Evolutionary conservation across 2,329 filamentous ascomycete species (phyloP).

Genomic region (Colletotrichum tropicicola): DNA sequence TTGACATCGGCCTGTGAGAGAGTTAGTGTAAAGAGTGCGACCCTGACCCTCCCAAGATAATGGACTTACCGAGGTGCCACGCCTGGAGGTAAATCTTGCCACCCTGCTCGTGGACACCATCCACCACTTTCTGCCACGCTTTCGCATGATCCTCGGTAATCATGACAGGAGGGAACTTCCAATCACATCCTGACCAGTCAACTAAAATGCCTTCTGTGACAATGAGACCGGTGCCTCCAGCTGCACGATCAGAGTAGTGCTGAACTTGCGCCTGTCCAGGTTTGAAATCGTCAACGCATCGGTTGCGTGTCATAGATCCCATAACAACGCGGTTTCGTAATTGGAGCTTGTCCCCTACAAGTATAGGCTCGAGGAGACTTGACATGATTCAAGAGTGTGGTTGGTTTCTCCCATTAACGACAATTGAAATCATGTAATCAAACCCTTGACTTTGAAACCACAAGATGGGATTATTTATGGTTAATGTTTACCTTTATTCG

Average conservation of each 20-base stretch:
- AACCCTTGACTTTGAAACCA: too few relatives aligned
- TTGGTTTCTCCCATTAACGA: too few relatives aligned
- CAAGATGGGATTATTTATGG: too few relatives aligned
- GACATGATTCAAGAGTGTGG: neutral
- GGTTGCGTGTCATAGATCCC: slow-evolving; percentile 4
- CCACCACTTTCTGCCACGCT: slow-evolving; percentile 61
- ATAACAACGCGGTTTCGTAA: neutral
- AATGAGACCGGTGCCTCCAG: neutral
- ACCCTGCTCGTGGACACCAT: slow-evolving; percentile 62
- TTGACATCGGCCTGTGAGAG: neutral
- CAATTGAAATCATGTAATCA: too few relatives aligned
- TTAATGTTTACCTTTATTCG: too few relatives aligned
- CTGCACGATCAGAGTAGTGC: neutral
- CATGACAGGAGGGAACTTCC: slow-evolving; percentile 13
- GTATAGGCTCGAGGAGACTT: neutral
- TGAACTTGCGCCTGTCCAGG: neutral
- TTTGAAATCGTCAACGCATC: neutral
- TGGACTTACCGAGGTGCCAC: slow-evolving; percentile 47
- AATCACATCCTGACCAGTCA: neutral
- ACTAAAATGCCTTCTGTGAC: slow-evolving; percentile 20
- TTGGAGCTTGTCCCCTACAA: neutral
- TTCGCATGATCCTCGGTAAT: slow-evolving; percentile 5
- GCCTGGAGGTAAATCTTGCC: slow-evolving; percentile 62
- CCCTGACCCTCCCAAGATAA: too few relatives aligned
- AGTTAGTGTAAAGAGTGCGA: neutral